Percentiles rank a stretch among this genome's conserved stretches.
Conservation (phyloP, 2,329 filamentous ascomycete genomes). For the Parasarocladium wereldwijsianum region DNA sequence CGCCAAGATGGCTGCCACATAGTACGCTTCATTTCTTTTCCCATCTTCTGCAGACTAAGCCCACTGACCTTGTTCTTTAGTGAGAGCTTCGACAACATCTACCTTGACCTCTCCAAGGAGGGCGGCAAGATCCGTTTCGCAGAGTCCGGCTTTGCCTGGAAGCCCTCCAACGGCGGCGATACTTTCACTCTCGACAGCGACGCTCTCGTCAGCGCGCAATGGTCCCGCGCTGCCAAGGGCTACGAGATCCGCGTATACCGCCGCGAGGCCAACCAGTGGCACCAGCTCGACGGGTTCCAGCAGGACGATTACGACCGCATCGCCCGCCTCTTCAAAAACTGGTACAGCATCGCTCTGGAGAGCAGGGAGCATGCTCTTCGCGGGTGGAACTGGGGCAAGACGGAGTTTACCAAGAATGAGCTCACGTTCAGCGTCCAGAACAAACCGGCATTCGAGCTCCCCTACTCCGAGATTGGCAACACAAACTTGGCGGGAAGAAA, state of each 20-base stretch:
- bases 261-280: constrained; percentile 67
- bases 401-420: constrained; percentile 90
- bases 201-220: constrained; percentile 78
- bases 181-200: constrained; percentile 84
- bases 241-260: constrained; percentile 88
- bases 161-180: constrained; percentile 71
- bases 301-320: constrained; percentile 90
- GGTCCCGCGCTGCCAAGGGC: constrained; percentile 85
- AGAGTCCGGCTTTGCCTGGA: constrained; percentile 91
- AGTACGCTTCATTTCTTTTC: constrained; percentile 1
- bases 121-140: constrained; percentile 88
- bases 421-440: constrained; percentile 95
- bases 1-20: constrained; percentile 3
- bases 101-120: constrained; percentile 87
- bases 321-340: constrained; percentile 88
- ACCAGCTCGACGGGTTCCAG: constrained; percentile 90
- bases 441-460: constrained; percentile 87
- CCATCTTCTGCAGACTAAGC: not conserved
- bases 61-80: constrained; percentile 19
- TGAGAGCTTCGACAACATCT: constrained; percentile 96
- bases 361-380: constrained; percentile 86
- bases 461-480: constrained; percentile 94
- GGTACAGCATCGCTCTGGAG: constrained; percentile 90
- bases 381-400: constrained; percentile 99
- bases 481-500: constrained; percentile 96